These are phyloP conservation scores for Cubamyces sp. DNA, from an alignment of 768 basidiomycete species.

Conservation along the genomic window DNA sequence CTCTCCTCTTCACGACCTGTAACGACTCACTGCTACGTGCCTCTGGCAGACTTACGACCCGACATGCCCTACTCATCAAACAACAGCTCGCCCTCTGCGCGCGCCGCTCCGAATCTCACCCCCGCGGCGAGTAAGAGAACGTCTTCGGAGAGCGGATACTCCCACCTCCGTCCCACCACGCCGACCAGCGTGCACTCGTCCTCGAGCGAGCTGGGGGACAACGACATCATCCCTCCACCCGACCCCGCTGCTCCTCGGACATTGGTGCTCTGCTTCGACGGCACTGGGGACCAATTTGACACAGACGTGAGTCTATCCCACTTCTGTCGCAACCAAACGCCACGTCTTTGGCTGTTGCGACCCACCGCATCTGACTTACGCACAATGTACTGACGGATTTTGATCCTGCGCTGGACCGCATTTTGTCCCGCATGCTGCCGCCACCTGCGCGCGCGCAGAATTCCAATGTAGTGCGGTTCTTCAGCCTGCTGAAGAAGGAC, in stretches of 20 bases:
- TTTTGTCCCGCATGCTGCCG: background rate
- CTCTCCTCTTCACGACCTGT: slow-evolving; percentile 15
- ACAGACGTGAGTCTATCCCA: slow-evolving; percentile 50
- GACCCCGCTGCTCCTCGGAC: slow-evolving; percentile 43
- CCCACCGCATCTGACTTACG: background rate
- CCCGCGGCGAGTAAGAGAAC: background rate
- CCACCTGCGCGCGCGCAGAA: slow-evolving; percentile 47
- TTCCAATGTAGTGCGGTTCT: slow-evolving; percentile 72
- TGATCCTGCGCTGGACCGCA: too few relatives aligned
- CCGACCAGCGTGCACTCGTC: slow-evolving; percentile 21
- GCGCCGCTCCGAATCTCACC: background rate
- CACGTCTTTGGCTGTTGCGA: background rate
- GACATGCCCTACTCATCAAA: slow-evolving; percentile 6
- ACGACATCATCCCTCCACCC: slow-evolving; percentile 31
- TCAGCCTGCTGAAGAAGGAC: slow-evolving; percentile 72
- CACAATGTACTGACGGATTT: background rate
- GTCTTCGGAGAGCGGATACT: slow-evolving; percentile 1
- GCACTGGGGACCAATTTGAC: slow-evolving; percentile 66
- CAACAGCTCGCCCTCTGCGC: background rate
- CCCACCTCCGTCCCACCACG: slow-evolving; percentile 18
- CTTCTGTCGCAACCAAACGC: background rate
- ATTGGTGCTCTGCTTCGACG: slow-evolving; percentile 74
- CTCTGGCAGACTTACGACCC: slow-evolving; percentile 12
- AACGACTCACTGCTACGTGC: slow-evolving; percentile 6
- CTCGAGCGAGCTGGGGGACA: slow-evolving; percentile 21